Evolutionary conservation across 78 protist genomes (phyloP).

Genomic region (Reticulomyxa filosa): DNA sequence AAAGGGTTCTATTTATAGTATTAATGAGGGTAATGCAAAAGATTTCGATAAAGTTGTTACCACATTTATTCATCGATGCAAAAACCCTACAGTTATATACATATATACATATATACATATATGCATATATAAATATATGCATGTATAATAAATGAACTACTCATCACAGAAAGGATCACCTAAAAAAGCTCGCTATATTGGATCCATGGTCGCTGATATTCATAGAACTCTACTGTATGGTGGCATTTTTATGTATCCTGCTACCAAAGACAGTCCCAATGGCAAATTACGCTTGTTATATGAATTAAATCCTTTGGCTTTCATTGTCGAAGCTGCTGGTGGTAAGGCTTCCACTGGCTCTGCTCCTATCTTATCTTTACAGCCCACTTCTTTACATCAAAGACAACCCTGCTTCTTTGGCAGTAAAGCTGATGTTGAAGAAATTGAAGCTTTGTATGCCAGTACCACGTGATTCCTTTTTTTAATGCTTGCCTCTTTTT

Average conservation of each 20-base stretch:
- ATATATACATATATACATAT: neutral
- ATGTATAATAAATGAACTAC: neutral
- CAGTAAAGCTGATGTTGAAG: neutral
- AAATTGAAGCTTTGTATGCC: neutral
- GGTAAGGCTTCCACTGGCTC: neutral
- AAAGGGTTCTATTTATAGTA: constrained; percentile 45
- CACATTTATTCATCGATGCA: neutral
- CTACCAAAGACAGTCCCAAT: constrained; percentile 28
- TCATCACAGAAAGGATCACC: neutral
- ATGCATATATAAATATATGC: neutral
- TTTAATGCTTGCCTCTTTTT: too few species aligned
- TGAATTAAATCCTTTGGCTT: constrained; percentile 56
- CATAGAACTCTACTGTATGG: constrained; percentile 86
- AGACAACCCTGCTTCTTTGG: neutral
- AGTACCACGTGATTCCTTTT: too few species aligned
- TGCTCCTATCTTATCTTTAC: too few species aligned
- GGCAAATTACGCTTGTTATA: constrained; percentile 61
- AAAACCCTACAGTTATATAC: neutral
- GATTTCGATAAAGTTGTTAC: neutral
- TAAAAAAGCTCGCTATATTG: constrained; percentile 49
- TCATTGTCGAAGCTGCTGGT: constrained; percentile 34
- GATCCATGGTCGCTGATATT: constrained; percentile 82
- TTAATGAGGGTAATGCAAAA: constrained; percentile 66
- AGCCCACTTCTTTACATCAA: too few species aligned
- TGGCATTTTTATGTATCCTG: constrained; percentile 58